Evolutionary conservation across 2,329 filamentous ascomycete species (phyloP).

Genomic region (Fusarium nurragi): DNA sequence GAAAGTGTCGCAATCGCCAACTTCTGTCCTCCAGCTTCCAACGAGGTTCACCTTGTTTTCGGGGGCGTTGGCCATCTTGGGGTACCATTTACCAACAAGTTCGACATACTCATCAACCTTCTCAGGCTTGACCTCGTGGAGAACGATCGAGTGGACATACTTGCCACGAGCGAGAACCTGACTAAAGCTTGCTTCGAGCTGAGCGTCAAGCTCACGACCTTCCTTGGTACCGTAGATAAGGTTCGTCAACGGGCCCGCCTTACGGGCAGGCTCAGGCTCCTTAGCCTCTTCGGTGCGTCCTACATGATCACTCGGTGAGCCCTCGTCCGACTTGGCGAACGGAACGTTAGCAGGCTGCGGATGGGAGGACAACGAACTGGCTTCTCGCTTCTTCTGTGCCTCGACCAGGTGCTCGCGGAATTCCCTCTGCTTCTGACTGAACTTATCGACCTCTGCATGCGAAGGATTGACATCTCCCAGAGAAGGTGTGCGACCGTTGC

Average conservation of each 20-base stretch:
- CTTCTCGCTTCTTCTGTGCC: constrained; percentile 83
- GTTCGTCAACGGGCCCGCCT: constrained; percentile 78
- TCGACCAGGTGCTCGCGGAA: constrained; percentile 85
- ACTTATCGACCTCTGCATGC: constrained; percentile 74
- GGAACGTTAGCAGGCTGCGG: constrained; percentile 55
- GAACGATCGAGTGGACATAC: constrained; percentile 97
- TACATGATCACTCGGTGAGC: constrained; percentile 51
- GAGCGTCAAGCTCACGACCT: constrained; percentile 90
- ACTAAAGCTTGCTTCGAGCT: constrained; percentile 95
- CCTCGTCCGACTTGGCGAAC: constrained; percentile 53
- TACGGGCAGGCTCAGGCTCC: constrained; percentile 68
- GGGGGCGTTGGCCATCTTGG: constrained; percentile 81
- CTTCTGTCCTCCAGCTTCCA: constrained; percentile 97
- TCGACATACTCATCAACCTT: constrained; percentile 95
- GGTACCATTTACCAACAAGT: constrained; percentile 91
- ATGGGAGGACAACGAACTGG: constrained; percentile 72
- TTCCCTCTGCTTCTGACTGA: constrained; percentile 83
- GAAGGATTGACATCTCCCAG: constrained; percentile 80
- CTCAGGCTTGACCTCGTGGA: constrained; percentile 94
- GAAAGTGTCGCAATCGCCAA: constrained; percentile 97
- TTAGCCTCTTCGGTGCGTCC: constrained; percentile 63
- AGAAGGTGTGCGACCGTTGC: constrained; percentile 68
- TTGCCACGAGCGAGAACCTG: constrained; percentile 95
- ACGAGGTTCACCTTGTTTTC: constrained; percentile 97
- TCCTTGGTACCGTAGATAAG: constrained; percentile 98